A percentile compares a stretch with the other conserved stretches of the same genome.
Conservation (phyloP, 768 basidiomycete species). For the Russula ochroleuca region DNA sequence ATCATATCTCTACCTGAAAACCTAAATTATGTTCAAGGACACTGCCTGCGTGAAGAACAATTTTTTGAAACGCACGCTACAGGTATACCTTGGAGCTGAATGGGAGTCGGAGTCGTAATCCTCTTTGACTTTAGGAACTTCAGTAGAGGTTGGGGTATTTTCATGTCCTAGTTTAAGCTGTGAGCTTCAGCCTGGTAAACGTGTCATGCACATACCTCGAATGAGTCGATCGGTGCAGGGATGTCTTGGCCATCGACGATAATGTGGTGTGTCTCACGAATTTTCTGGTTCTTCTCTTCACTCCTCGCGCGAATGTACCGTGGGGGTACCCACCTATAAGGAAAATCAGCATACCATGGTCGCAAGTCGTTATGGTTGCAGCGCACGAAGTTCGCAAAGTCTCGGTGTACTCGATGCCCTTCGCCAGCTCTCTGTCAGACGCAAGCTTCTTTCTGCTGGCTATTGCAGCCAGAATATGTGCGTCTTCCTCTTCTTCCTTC, state of each 20-base stretch:
- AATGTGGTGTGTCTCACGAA: slow-evolving; percentile 92
- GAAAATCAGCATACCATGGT: not conserved
- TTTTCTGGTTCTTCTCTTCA: slow-evolving; percentile 61
- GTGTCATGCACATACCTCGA: slow-evolving; percentile 48
- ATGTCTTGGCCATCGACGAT: slow-evolving; percentile 91
- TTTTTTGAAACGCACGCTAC: slow-evolving; percentile 62
- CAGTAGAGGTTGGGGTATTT: slow-evolving; percentile 84
- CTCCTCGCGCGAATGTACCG: slow-evolving; percentile 70
- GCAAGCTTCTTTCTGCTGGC: slow-evolving; percentile 87
- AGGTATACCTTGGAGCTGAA: slow-evolving; percentile 95
- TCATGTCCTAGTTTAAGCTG: slow-evolving; percentile 74
- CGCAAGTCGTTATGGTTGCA: slow-evolving; percentile 13
- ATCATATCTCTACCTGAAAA: slow-evolving; percentile 97
- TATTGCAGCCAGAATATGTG: slow-evolving; percentile 87
- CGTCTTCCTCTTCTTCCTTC: slow-evolving; percentile 83
- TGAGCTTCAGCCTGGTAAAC: slow-evolving; percentile 19
- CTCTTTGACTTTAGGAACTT: slow-evolving; percentile 80
- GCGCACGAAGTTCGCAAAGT: slow-evolving; percentile 75
- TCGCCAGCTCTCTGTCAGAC: slow-evolving; percentile 87
- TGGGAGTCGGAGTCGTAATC: slow-evolving; percentile 86
- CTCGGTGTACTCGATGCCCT: slow-evolving; percentile 89
- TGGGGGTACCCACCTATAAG: slow-evolving; percentile 80
- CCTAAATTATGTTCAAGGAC: slow-evolving; percentile 39
- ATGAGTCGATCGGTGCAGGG: slow-evolving; percentile 89
- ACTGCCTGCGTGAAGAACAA: slow-evolving; percentile 2